Percentiles rank a stretch among this genome's conserved stretches.
These are phyloP conservation scores for Lipomyces starkeyi DNA, from an alignment of 805 yeast species.

Conservation along the genomic window DNA sequence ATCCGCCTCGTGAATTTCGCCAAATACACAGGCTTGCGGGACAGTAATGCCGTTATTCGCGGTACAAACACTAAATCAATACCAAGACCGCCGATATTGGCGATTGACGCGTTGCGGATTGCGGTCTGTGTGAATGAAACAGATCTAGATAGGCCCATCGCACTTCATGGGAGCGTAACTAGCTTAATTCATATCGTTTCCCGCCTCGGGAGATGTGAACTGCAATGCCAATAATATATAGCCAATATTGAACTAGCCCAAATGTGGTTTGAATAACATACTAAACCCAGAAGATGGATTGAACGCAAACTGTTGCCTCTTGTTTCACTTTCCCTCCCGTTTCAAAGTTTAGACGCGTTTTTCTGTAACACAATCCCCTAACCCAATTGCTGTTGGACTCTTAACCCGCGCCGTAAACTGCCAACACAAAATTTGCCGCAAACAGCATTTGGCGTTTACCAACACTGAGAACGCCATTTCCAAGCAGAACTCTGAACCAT, in stretches of 20 bases:
- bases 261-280: not conserved
- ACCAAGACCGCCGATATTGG: slow-evolving; percentile 23
- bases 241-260: not conserved
- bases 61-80: slow-evolving; percentile 29
- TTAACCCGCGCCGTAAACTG: not conserved
- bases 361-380: not conserved
- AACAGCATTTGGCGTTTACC: not conserved
- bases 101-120: not conserved
- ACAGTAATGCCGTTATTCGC: slow-evolving; percentile 20
- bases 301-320: too few relatives aligned
- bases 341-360: too few relatives aligned
- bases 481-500: not conserved
- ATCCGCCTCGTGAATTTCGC: slow-evolving; percentile 23
- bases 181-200: not conserved
- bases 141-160: not conserved
- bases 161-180: not conserved
- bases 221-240: not conserved
- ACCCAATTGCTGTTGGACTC: not conserved
- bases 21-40: slow-evolving; percentile 18
- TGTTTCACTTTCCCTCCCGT: too few relatives aligned
- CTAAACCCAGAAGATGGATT: too few relatives aligned
- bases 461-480: not conserved
- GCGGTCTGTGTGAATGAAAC: not conserved
- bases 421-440: not conserved
- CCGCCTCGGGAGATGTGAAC: not conserved